Conservation (phyloP, 2,329 filamentous ascomycete genomes). For the Thielaviopsis euricoi region DNA sequence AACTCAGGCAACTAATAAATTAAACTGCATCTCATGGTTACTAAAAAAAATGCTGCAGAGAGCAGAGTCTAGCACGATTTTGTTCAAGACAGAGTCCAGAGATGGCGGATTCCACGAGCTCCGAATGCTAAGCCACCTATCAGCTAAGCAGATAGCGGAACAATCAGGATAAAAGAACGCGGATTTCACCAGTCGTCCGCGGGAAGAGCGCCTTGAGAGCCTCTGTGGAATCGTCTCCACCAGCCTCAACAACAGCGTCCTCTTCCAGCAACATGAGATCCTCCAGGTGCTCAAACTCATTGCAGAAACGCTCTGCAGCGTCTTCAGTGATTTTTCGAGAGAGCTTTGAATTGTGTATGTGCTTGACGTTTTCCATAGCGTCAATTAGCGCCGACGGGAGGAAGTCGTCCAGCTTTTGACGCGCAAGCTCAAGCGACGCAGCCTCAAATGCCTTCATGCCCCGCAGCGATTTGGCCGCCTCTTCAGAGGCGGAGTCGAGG, state of each 20-base stretch:
- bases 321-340: constrained; percentile 65
- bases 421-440: constrained; percentile 44
- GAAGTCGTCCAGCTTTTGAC: constrained; percentile 74
- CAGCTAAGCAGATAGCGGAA: neutral
- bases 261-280: constrained; percentile 29
- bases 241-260: constrained; percentile 15
- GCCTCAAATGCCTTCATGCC: constrained; percentile 41
- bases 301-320: constrained; percentile 69
- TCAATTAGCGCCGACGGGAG: constrained; percentile 87
- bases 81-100: neutral
- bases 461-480: constrained; percentile 24
- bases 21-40: neutral
- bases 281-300: constrained; percentile 56
- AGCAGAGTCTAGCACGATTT: too few relatives aligned
- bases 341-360: constrained; percentile 54
- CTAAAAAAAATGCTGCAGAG: too few relatives aligned
- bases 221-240: constrained; percentile 17
- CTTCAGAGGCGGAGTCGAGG: constrained; percentile 28
- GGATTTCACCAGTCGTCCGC: constrained; percentile 42
- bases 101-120: neutral
- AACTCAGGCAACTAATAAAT: neutral
- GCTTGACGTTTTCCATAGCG: constrained; percentile 63
- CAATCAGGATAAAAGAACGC: constrained; percentile 34
- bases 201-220: constrained; percentile 33
- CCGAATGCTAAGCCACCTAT: neutral